A percentile compares a stretch with the other conserved stretches of the same genome.
These are phyloP conservation scores for Diutina sp. DNA, from an alignment of 1,139 yeast genomes.

Conservation along the genomic window DNA sequence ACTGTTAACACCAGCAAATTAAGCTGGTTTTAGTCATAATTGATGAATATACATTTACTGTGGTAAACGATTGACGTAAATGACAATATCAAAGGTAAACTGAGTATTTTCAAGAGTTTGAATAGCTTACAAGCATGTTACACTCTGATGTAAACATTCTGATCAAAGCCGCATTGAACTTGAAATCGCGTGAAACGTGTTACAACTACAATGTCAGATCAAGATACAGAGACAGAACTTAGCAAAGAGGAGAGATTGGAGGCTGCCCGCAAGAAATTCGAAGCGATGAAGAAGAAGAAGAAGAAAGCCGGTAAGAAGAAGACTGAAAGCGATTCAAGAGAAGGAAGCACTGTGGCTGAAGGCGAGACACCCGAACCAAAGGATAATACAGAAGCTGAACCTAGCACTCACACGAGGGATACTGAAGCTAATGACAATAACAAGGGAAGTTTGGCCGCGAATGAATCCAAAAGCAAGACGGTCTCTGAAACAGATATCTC, in stretches of 20 bases:
- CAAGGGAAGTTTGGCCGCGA: too few relatives aligned
- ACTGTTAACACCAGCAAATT: too few relatives aligned
- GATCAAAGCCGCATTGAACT: not conserved
- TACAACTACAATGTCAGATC: not conserved
- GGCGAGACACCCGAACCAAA: not conserved
- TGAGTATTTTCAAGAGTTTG: too few relatives aligned
- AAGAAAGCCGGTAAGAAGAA: slow-evolving; percentile 13
- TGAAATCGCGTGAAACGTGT: not conserved
- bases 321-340: not conserved
- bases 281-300: slow-evolving; percentile 50
- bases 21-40: too few relatives aligned
- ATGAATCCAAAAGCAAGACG: too few relatives aligned
- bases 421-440: not conserved
- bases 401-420: not conserved
- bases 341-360: not conserved
- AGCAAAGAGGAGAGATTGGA: slow-evolving; percentile 46
- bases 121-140: too few relatives aligned
- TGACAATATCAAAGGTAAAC: too few relatives aligned
- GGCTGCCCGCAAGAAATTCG: slow-evolving; percentile 52
- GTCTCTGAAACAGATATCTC: too few relatives aligned
- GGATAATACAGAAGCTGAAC: slow-evolving; percentile 9
- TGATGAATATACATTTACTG: too few relatives aligned
- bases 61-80: too few relatives aligned
- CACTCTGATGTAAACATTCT: too few relatives aligned
- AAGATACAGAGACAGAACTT: slow-evolving; percentile 10